These are phyloP conservation scores for Colletotrichum limetticola DNA, from an alignment of 2,329 filamentous ascomycete species.

Conservation along the genomic window DNA sequence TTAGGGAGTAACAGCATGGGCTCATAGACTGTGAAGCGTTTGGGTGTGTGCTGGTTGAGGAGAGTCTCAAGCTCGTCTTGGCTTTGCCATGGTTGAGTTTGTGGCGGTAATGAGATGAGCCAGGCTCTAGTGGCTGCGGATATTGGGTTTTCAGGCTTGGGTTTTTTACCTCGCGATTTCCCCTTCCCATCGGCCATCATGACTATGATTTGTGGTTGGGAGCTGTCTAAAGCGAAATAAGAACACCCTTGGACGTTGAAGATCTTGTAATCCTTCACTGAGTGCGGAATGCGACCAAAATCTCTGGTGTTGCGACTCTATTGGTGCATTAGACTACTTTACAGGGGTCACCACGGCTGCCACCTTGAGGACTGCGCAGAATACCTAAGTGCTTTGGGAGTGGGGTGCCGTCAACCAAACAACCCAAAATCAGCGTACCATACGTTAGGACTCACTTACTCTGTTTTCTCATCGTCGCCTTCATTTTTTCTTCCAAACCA, in stretches of 20 bases:
- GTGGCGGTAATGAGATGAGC: conserved; percentile 42
- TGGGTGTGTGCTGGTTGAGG: conserved; percentile 57
- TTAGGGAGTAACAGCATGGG: conserved; percentile 70
- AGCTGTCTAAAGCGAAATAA: background rate
- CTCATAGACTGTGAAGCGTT: conserved; percentile 69
- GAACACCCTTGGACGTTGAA: background rate
- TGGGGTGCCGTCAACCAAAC: conserved; percentile 11
- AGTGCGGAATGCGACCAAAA: background rate
- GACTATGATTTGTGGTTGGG: no score
- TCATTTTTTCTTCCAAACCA: background rate
- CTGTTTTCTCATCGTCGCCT: background rate
- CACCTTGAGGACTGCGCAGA: conserved; percentile 12
- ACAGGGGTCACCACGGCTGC: conserved; percentile 6
- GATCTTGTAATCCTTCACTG: background rate
- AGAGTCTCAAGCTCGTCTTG: conserved; percentile 43
- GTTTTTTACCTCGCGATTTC: conserved; percentile 27
- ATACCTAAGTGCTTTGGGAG: background rate
- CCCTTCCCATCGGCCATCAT: conserved; percentile 26
- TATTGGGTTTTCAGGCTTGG: conserved; percentile 49
- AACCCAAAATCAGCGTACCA: background rate
- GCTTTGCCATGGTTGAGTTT: conserved; percentile 17
- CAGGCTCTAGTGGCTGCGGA: conserved; percentile 48
- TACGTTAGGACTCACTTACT: background rate
- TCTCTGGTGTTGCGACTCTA: background rate
- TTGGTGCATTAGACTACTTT: conserved; percentile 2